phyloP scores from a whole-genome alignment of 306 rosid species.

The cucumber (Cucumis sativus) region Cucumber_9930_V3 NC_026657.2:37866501-37867000 shows the following conservation, averaged over 20 bases:
- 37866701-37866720: neutral
- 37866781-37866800: neutral
- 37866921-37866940: neutral
- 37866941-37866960: neutral
- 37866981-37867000: neutral
- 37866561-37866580: neutral
- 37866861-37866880: neutral
- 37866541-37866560: neutral
- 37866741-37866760: neutral
- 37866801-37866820: neutral
- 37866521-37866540: neutral
- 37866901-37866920: neutral
- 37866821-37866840: neutral
- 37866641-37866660: constrained; percentile 24
- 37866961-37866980: neutral
- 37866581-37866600: neutral
- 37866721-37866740: neutral
- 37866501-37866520: neutral
- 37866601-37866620: neutral
- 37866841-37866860: neutral
- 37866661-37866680: constrained; percentile 23
- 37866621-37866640: constrained; percentile 14
- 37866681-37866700: constrained; percentile 1
- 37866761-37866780: neutral
- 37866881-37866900: neutral